Conservation (phyloP, 495 filamentous ascomycete genomes). For the Aspergillus avenaceus region DNA sequence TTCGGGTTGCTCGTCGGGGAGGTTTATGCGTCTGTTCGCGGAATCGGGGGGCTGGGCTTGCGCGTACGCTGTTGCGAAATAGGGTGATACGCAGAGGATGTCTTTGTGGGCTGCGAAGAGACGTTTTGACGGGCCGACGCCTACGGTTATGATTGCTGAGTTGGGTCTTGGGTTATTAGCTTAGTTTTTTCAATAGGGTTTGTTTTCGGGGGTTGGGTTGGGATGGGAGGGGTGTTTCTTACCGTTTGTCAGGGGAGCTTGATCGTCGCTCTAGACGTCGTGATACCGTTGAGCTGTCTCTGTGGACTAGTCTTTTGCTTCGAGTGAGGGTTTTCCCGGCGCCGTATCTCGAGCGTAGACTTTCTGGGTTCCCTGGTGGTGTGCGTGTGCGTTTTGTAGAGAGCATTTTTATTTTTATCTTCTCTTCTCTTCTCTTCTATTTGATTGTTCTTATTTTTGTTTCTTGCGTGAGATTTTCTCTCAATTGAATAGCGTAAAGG, state of each 20-base stretch:
- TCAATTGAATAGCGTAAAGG: not conserved
- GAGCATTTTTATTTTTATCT: conserved; percentile 23
- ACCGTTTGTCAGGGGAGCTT: conserved; percentile 38
- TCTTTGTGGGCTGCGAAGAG: conserved; percentile 91
- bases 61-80: conserved; percentile 52
- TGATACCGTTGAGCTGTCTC: conserved; percentile 21
- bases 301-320: conserved; percentile 26
- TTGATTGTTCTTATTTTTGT: too few relatives aligned
- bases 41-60: conserved; percentile 14
- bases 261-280: conserved; percentile 27
- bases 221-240: conserved; percentile 13
- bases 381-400: conserved; percentile 23
- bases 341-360: conserved; percentile 42
- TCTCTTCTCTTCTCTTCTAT: too few relatives aligned
- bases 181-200: not conserved
- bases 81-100: conserved; percentile 71
- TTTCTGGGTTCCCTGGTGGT: conserved; percentile 27
- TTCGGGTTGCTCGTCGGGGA: conserved; percentile 83
- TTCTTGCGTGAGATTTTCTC: not conserved
- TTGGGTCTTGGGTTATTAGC: conserved; percentile 38
- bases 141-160: conserved; percentile 71
- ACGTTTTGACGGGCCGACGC: conserved; percentile 70
- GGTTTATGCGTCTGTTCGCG: conserved; percentile 54
- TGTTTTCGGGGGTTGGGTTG: not conserved
- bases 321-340: conserved; percentile 37